Conservation (phyloP, 768 basidiomycete species). For the Suillus fuscotomentosus region DNA sequence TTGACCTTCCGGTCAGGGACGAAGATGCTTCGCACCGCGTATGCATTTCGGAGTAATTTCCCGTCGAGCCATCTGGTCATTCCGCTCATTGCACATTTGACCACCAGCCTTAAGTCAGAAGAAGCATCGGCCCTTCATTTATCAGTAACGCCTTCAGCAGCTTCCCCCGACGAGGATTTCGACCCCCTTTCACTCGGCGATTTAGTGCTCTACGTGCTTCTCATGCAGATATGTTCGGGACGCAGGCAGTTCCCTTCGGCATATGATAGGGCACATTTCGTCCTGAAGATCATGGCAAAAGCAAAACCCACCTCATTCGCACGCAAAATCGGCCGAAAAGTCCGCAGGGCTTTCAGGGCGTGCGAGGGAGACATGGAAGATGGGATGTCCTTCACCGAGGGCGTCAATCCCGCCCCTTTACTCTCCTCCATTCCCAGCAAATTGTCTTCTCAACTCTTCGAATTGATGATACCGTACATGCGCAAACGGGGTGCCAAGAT, state of each 20-base stretch:
- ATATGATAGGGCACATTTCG: not conserved
- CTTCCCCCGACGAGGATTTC: not conserved
- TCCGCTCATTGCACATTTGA: not conserved
- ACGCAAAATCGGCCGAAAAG: not conserved
- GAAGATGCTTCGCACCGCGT: constrained; percentile 8
- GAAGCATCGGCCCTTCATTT: not conserved
- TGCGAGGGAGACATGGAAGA: not conserved
- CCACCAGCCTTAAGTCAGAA: not conserved
- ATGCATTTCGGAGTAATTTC: not conserved
- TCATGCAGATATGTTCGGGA: constrained; percentile 7
- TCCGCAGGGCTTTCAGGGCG: not conserved
- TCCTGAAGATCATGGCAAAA: not conserved
- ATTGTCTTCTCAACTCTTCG: constrained; percentile 15
- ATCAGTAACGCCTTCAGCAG: not conserved
- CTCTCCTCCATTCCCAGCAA: not conserved
- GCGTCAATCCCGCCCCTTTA: not conserved
- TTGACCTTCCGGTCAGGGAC: constrained; percentile 7
- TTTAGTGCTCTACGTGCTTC: constrained; percentile 7
- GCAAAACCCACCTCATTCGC: not conserved
- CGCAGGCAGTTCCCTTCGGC: not conserved
- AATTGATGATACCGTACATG: constrained; percentile 28
- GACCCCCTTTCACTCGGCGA: constrained; percentile 1
- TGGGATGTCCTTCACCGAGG: not conserved
- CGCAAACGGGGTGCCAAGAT: not conserved
- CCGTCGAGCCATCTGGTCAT: not conserved